Conservation (phyloP, 176 grass and related monocot species). For the Phoenix dactylifera region DNA sequence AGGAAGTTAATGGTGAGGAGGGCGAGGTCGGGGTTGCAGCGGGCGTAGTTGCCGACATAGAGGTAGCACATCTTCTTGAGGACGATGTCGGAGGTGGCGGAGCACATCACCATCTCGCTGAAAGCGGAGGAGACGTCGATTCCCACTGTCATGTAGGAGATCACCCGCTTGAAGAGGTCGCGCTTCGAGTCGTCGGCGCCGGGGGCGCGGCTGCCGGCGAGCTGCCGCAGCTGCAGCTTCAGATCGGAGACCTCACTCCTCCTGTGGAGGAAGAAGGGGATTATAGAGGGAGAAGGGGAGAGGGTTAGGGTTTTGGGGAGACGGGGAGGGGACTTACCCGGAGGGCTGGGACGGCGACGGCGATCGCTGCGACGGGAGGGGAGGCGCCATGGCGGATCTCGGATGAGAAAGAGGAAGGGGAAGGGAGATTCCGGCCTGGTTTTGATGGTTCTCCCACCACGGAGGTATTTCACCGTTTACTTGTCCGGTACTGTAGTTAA, state of each 20-base stretch:
- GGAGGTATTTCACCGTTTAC: no score
- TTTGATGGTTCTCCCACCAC: no score
- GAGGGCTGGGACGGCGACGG: slow-evolving; percentile 85
- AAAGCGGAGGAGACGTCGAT: slow-evolving; percentile 95
- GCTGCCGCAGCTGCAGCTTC: slow-evolving; percentile 85
- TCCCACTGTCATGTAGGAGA: slow-evolving; percentile 98
- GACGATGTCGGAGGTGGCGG: slow-evolving; percentile 89
- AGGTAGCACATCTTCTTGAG: slow-evolving; percentile 99
- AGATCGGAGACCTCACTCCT: slow-evolving; percentile 98
- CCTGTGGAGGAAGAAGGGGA: slow-evolving; percentile 27
- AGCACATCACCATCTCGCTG: slow-evolving; percentile 99
- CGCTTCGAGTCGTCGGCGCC: slow-evolving; percentile 77
- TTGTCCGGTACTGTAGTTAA: no score
- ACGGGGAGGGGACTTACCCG: slow-evolving; percentile 27
- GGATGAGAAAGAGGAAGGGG: slow-evolving; percentile 4
- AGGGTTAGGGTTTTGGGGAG: neutral
- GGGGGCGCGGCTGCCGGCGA: slow-evolving; percentile 72
- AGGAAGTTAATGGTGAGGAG: slow-evolving; percentile 99
- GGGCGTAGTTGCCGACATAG: slow-evolving; percentile 90
- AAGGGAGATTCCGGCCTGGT: slow-evolving; percentile 1
- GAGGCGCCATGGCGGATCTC: slow-evolving; percentile 64
- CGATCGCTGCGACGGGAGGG: slow-evolving; percentile 53
- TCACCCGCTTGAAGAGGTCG: slow-evolving; percentile 95
- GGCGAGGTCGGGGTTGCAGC: slow-evolving; percentile 76
- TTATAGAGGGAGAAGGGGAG: neutral